Evolutionary conservation across 108 stramenopile species (phyloP).

Genomic region (Nannochloropsis granulata): DNA sequence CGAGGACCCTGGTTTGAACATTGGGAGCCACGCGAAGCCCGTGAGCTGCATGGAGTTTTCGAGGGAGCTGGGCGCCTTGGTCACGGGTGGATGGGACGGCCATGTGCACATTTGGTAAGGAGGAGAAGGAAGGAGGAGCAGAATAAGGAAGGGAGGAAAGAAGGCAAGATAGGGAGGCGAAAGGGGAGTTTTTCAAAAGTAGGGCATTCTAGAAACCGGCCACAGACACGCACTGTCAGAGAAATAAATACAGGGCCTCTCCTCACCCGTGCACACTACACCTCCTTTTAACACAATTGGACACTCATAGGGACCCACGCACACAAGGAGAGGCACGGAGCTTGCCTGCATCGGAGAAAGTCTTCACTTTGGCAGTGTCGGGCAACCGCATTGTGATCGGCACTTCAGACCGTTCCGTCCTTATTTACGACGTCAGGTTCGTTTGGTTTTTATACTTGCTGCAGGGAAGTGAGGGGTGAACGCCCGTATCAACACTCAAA

Average conservation of each 20-base stretch:
- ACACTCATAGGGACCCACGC: not conserved
- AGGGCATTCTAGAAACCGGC: not conserved
- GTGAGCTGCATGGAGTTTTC: conserved; percentile 35
- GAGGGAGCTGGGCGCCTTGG: conserved; percentile 4
- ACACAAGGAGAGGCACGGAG: not conserved
- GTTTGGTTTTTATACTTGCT: not conserved
- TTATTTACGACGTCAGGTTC: conserved; percentile 26
- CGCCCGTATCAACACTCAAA: not conserved
- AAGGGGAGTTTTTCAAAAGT: not conserved
- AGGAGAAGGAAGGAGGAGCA: not conserved
- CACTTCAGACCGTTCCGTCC: conserved; percentile 16
- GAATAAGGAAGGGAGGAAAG: not conserved
- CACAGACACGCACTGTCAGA: not conserved
- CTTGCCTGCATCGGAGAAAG: not conserved
- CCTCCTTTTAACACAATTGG: not conserved
- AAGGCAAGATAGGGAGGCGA: not conserved
- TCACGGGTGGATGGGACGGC: conserved; percentile 32
- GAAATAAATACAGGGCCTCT: not conserved
- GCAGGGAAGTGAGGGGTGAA: not conserved
- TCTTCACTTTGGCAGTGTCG: conserved; percentile 22
- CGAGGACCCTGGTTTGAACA: not conserved
- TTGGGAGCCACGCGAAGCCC: conserved; percentile 12
- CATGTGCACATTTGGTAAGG: conserved; percentile 27
- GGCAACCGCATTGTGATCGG: conserved; percentile 19
- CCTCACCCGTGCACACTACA: not conserved